Evolutionary conservation across 495 filamentous ascomycete species (phyloP).

Genomic region (Neurospora cerealis): DNA sequence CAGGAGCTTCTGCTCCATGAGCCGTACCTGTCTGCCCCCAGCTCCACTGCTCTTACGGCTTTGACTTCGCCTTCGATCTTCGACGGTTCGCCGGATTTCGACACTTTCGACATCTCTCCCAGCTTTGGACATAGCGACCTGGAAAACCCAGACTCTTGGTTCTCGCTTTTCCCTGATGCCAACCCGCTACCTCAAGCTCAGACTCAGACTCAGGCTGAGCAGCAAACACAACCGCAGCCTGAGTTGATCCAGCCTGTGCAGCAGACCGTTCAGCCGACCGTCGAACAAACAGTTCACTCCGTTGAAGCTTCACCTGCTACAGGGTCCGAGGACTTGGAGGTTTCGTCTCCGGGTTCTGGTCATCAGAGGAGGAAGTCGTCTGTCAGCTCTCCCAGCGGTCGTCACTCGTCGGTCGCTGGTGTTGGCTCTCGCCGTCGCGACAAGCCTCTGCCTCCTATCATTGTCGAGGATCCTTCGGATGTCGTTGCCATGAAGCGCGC

Average conservation of each 20-base stretch:
- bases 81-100: constrained; percentile 61
- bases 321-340: constrained; percentile 31
- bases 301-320: constrained; percentile 35
- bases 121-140: constrained; percentile 44
- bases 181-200: constrained; percentile 1
- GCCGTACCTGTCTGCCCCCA: constrained; percentile 60
- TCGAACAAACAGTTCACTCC: constrained; percentile 9
- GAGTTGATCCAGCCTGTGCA: background rate
- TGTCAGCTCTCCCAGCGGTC: constrained; percentile 38
- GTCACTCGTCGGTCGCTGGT: constrained; percentile 61
- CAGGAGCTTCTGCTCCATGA: constrained; percentile 66
- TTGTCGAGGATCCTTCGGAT: constrained; percentile 62
- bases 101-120: constrained; percentile 70
- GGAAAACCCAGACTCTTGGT: constrained; percentile 43
- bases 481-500: constrained; percentile 78
- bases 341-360: constrained; percentile 17
- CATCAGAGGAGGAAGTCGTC: constrained; percentile 33
- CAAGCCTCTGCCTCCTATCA: constrained; percentile 73
- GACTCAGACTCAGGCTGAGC: background rate
- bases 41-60: constrained; percentile 74
- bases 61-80: constrained; percentile 73
- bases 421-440: constrained; percentile 60
- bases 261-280: background rate
- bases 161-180: constrained; percentile 57
- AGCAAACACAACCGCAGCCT: background rate